These are phyloP conservation scores for Candida nonsorbophila DNA, from an alignment of 805 yeast genomes.

Conservation along the genomic window DNA sequence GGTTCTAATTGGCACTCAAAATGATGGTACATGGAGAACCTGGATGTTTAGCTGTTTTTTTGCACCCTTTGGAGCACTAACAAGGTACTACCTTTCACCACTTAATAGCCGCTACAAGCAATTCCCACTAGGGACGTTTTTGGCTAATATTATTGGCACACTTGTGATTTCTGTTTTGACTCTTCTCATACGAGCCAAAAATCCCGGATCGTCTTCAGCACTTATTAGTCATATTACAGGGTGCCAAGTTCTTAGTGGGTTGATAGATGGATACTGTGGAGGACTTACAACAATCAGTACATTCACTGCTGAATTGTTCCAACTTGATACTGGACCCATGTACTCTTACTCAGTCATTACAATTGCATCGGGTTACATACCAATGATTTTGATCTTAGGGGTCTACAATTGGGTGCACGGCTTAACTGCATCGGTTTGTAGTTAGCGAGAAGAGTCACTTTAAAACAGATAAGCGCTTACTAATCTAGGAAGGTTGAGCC, in stretches of 20 bases:
- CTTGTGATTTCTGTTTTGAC: conserved; percentile 38
- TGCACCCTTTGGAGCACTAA: conserved; percentile 65
- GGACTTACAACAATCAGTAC: conserved; percentile 73
- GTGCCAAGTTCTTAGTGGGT: conserved; percentile 51
- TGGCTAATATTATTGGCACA: conserved; percentile 46
- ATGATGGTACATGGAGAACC: conserved; percentile 44
- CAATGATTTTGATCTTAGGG: conserved; percentile 61
- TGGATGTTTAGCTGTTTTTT: conserved; percentile 70
- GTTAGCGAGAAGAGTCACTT: too few species aligned
- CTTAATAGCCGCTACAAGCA: conserved; percentile 37
- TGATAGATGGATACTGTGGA: conserved; percentile 67
- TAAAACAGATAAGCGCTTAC: too few species aligned
- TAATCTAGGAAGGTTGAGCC: too few species aligned
- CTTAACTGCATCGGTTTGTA: conserved; percentile 19
- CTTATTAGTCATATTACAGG: conserved; percentile 26
- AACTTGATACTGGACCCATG: conserved; percentile 22
- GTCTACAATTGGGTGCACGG: conserved; percentile 67
- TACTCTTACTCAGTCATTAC: conserved; percentile 50
- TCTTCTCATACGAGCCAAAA: conserved; percentile 41
- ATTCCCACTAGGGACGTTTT: conserved; percentile 53
- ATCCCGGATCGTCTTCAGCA: conserved; percentile 9
- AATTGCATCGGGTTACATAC: conserved; percentile 40
- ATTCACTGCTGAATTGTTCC: conserved; percentile 60
- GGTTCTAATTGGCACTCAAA: conserved; percentile 36
- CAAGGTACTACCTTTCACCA: conserved; percentile 52